phyloP scores from a whole-genome alignment of 2,329 filamentous ascomycete genomes.

The Fusarium fujikuroi region DNA sequence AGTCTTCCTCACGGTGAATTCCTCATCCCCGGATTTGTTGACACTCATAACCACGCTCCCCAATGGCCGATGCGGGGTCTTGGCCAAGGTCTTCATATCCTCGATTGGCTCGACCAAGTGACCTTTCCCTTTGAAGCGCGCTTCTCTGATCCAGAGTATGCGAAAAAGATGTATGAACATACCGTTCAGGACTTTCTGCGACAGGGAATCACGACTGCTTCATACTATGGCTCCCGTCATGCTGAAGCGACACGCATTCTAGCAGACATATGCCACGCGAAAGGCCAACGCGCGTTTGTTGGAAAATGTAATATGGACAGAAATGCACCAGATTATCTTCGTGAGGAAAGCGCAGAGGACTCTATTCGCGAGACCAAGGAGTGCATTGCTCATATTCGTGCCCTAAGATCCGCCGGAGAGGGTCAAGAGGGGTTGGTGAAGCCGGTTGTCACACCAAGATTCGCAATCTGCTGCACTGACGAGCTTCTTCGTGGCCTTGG shows the following conservation, averaged over 20 bases:
- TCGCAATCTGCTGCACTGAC: slow-evolving; percentile 20
- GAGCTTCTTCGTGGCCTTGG: slow-evolving; percentile 14
- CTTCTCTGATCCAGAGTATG: slow-evolving; percentile 7
- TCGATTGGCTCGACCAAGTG: slow-evolving; percentile 72
- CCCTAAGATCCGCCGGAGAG: fast-evolving
- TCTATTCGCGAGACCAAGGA: slow-evolving; percentile 12
- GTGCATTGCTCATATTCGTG: slow-evolving; percentile 4
- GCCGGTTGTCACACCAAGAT: slow-evolving; percentile 15
- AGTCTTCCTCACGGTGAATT: not conserved
- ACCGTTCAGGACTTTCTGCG: slow-evolving; percentile 11
- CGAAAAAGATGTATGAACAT: slow-evolving; percentile 4
- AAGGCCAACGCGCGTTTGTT: slow-evolving; percentile 18
- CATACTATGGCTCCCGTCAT: slow-evolving; percentile 17
- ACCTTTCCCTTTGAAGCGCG: slow-evolving; percentile 60
- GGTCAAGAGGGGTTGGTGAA: not conserved
- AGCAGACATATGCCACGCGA: not conserved
- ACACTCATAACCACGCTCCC: slow-evolving; percentile 76
- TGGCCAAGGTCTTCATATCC: slow-evolving; percentile 62
- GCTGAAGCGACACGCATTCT: slow-evolving; percentile 16
- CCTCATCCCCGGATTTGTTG: slow-evolving; percentile 67
- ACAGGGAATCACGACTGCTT: slow-evolving; percentile 19
- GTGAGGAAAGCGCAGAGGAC: not conserved
- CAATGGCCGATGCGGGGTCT: slow-evolving; percentile 62
- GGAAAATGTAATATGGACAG: slow-evolving; percentile 24
- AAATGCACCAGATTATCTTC: slow-evolving; percentile 11